Conservation (phyloP, 2,329 filamentous ascomycete species). For the Samsoniella hepiali region DNA sequence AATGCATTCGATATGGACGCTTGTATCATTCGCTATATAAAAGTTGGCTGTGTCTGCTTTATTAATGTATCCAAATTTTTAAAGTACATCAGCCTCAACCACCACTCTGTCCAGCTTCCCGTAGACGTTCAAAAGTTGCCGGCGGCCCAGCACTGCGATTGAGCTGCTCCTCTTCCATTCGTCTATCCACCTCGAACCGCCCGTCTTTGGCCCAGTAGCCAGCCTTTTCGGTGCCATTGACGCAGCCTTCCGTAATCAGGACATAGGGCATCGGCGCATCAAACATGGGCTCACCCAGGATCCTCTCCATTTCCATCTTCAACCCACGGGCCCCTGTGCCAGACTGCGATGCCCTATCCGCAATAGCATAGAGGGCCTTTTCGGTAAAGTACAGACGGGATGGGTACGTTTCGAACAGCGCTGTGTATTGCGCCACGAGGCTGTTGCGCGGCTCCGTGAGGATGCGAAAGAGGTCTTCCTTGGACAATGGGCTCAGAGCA, state of each 20-base stretch:
- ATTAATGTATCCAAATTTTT: neutral
- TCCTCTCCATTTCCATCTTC: conserved; percentile 76
- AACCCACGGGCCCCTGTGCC: conserved; percentile 76
- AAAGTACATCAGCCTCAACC: conserved; percentile 32
- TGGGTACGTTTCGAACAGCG: conserved; percentile 77
- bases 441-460: conserved; percentile 90
- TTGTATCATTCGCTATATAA: neutral
- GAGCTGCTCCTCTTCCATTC: conserved; percentile 61
- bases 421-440: conserved; percentile 81
- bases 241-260: conserved; percentile 68
- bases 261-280: conserved; percentile 75
- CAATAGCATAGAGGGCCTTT: conserved; percentile 76
- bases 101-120: conserved; percentile 47
- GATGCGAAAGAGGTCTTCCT: conserved; percentile 72
- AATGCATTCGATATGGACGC: neutral
- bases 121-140: conserved; percentile 39
- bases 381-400: conserved; percentile 81
- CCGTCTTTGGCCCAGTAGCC: conserved; percentile 68
- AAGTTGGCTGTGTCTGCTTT: neutral
- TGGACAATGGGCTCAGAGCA: conserved; percentile 72
- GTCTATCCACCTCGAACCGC: conserved; percentile 64
- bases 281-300: conserved; percentile 78
- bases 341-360: conserved; percentile 58
- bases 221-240: conserved; percentile 58
- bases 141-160: conserved; percentile 23